Percentiles rank a stretch among this genome's conserved stretches.
These are phyloP conservation scores for Kodamaea anthophila DNA, from an alignment of 1,139 yeast genomes.

Conservation along the genomic window DNA sequence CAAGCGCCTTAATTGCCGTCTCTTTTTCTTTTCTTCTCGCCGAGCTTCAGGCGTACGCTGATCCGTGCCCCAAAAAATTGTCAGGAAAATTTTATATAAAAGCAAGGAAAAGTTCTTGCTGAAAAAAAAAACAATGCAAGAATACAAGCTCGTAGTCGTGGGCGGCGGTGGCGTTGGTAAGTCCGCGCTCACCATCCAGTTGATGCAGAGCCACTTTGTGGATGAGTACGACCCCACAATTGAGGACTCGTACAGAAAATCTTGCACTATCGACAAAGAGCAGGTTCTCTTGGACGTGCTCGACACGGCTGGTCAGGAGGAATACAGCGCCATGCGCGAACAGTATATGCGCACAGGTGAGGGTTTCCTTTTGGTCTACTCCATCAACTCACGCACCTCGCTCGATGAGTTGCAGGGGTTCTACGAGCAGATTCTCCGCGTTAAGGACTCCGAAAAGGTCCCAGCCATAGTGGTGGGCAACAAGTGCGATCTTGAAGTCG, in stretches of 20 bases:
- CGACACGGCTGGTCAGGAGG: constrained; percentile 99
- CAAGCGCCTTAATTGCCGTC: too few relatives aligned
- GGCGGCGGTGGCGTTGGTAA: constrained; percentile 99
- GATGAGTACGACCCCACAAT: constrained; percentile 98
- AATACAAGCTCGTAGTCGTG: constrained; percentile 85
- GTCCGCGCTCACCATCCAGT: constrained; percentile 87
- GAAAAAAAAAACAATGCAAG: constrained; percentile 38
- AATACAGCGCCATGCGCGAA: constrained; percentile 93
- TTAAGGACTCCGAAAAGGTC: constrained; percentile 70
- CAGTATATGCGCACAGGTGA: constrained; percentile 92
- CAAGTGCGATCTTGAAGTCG: constrained; percentile 70
- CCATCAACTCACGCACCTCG: constrained; percentile 74
- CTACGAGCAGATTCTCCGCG: constrained; percentile 79
- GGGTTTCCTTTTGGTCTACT: constrained; percentile 79
- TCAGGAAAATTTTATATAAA: too few relatives aligned
- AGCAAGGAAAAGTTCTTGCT: constrained; percentile 2
- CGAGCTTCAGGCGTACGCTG: too few relatives aligned
- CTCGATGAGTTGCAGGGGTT: constrained; percentile 74
- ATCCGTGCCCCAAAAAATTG: too few relatives aligned
- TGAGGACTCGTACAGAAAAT: constrained; percentile 67
- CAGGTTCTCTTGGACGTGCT: constrained; percentile 62
- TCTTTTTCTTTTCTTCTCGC: too few relatives aligned
- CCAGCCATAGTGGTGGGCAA: constrained; percentile 75
- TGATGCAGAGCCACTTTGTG: constrained; percentile 86
- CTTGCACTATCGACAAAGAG: constrained; percentile 46